These are phyloP conservation scores for Eragrostis tef DNA, from an alignment of 202 grass and related monocot genomes.

Conservation along the genomic window DNA sequence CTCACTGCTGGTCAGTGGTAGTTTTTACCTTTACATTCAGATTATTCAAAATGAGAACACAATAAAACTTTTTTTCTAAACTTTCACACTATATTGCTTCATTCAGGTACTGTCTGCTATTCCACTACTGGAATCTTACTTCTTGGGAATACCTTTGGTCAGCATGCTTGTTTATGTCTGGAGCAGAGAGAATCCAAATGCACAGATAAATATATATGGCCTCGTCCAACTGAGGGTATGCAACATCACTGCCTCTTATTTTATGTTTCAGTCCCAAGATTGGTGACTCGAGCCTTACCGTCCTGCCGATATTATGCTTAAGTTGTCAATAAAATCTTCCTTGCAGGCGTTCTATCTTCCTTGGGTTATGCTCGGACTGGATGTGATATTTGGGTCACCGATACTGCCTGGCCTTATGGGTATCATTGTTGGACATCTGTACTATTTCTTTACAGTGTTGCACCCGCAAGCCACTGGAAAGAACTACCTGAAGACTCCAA, in stretches of 20 bases:
- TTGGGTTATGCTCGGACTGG: conserved; percentile 85
- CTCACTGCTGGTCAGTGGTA: conserved; percentile 69
- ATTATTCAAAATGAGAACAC: neutral
- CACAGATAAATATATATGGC: conserved; percentile 88
- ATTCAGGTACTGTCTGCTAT: conserved; percentile 72
- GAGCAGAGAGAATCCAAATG: conserved; percentile 91
- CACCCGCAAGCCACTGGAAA: conserved; percentile 74
- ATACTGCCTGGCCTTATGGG: conserved; percentile 70
- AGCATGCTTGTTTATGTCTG: conserved; percentile 93
- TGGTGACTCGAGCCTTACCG: neutral
- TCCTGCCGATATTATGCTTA: neutral
- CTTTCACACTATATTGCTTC: conserved; percentile 32
- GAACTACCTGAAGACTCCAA: conserved; percentile 81
- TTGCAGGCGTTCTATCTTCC: conserved; percentile 96
- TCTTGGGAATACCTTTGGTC: conserved; percentile 74
- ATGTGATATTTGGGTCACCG: conserved; percentile 81
- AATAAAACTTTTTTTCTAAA: neutral
- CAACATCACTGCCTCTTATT: neutral
- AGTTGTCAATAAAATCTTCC: conserved; percentile 27
- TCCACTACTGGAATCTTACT: conserved; percentile 39
- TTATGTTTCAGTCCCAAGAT: conserved; percentile 9
- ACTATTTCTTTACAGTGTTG: conserved; percentile 87
- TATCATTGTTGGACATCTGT: conserved; percentile 82
- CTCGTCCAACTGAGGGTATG: conserved; percentile 83
- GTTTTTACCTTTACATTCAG: neutral